Percentiles rank a stretch among this genome's conserved stretches.
phyloP scores from a whole-genome alignment of 2,329 filamentous ascomycete genomes.

The Emmonsiellopsis sp. region DNA sequence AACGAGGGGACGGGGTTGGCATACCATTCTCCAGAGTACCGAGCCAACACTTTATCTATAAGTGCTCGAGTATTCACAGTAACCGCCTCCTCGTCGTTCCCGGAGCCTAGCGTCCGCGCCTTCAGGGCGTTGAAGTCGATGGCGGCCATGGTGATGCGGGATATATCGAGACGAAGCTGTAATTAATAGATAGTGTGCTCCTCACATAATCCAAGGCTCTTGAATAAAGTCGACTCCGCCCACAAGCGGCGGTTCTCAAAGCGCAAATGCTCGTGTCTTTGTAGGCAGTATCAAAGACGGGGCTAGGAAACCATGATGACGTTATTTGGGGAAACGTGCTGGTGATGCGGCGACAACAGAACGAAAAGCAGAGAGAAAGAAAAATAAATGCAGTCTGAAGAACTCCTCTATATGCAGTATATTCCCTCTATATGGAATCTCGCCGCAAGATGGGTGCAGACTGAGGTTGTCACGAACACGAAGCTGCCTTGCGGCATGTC shows the following conservation, averaged over 20 bases:
- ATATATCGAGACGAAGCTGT: not conserved
- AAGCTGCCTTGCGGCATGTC: not conserved
- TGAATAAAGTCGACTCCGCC: too few relatives aligned
- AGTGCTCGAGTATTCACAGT: conserved; percentile 94
- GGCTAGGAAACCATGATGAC: not conserved
- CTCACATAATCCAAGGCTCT: too few relatives aligned
- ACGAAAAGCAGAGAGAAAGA: not conserved
- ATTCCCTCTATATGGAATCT: too few relatives aligned
- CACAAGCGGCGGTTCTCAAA: too few relatives aligned
- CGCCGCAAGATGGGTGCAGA: not conserved
- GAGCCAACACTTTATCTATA: conserved; percentile 93
- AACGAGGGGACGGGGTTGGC: conserved; percentile 25
- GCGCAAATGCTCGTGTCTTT: too few relatives aligned
- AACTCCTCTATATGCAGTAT: too few relatives aligned
- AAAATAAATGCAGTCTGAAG: not conserved
- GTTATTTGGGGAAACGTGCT: not conserved
- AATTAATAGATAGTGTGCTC: not conserved
- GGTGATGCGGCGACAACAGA: too few relatives aligned
- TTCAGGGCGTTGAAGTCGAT: conserved; percentile 61
- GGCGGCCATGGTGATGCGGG: conserved; percentile 5
- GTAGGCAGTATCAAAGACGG: not conserved
- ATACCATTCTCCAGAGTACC: conserved; percentile 94
- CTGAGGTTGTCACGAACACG: not conserved
- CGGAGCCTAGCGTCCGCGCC: conserved; percentile 75
- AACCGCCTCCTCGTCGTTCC: conserved; percentile 89